A percentile compares a stretch with the other conserved stretches of the same genome.
phyloP scores from a whole-genome alignment of 805 yeast species.

The Zygoascus bituminiphila region DNA sequence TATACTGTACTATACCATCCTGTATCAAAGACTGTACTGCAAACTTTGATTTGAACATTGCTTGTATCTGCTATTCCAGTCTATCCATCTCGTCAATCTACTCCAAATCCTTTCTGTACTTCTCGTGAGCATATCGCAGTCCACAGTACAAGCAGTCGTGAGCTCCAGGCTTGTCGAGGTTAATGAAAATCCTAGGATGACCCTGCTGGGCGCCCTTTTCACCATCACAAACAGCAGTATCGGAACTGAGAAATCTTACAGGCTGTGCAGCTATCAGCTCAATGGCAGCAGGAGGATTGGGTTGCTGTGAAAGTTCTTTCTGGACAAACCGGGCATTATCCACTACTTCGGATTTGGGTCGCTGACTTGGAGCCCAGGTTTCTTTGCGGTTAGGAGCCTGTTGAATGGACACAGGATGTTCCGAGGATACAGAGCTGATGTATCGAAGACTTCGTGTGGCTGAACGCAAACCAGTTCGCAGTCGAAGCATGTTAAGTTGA shows the following conservation, averaged over 20 bases:
- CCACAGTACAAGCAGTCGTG: constrained; percentile 79
- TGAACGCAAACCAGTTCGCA: not conserved
- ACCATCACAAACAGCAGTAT: constrained; percentile 78
- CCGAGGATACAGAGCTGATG: not conserved
- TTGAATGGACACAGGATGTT: not conserved
- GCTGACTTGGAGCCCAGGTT: constrained; percentile 69
- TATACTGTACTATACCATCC: no score
- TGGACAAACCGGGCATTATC: constrained; percentile 64
- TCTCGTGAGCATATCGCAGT: constrained; percentile 37
- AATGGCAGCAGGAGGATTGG: constrained; percentile 76
- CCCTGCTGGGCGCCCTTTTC: constrained; percentile 55
- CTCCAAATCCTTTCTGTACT: constrained; percentile 15
- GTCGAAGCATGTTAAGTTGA: not conserved
- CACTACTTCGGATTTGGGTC: constrained; percentile 47
- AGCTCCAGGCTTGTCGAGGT: constrained; percentile 66
- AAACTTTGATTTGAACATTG: no score
- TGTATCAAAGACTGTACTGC: no score
- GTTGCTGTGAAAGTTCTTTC: constrained; percentile 58
- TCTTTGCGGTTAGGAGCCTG: constrained; percentile 72
- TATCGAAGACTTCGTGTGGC: not conserved
- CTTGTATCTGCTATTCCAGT: no score
- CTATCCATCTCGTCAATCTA: no score
- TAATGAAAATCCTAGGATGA: constrained; percentile 76
- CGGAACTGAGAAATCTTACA: constrained; percentile 48
- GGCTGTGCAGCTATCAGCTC: constrained; percentile 74